Percentiles rank a stretch among this genome's conserved stretches.
phyloP scores from a whole-genome alignment of 805 yeast genomes.

The Cyberlindnera mrakii region DNA sequence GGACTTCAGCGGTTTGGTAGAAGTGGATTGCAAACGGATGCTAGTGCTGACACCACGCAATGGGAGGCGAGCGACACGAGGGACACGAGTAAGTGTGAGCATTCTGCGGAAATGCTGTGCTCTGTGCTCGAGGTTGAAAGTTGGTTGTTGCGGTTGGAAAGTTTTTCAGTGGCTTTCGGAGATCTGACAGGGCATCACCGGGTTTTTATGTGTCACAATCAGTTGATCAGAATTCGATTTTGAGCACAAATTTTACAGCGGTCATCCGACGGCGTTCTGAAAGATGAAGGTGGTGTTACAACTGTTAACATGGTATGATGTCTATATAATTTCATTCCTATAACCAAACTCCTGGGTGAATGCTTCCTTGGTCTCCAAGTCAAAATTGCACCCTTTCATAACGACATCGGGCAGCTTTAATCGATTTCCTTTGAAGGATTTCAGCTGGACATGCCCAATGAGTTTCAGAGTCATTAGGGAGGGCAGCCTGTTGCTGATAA shows the following conservation, averaged over 20 bases:
- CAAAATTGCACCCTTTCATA: conserved; percentile 8
- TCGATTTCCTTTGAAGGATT: conserved; percentile 6
- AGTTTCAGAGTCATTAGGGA: conserved; percentile 3
- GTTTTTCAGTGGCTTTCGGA: too few species aligned
- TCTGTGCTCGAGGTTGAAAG: too few species aligned
- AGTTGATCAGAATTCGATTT: too few species aligned
- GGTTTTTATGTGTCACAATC: too few species aligned
- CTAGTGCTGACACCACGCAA: not conserved
- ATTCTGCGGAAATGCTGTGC: too few species aligned
- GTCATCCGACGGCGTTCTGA: too few species aligned
- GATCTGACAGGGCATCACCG: too few species aligned
- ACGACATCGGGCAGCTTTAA: conserved; percentile 2
- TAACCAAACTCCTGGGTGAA: conserved; percentile 2
- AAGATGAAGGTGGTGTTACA: not conserved
- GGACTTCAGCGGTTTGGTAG: not conserved
- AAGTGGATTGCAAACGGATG: conserved; percentile 1
- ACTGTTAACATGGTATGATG: too few species aligned
- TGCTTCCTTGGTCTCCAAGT: conserved; percentile 3
- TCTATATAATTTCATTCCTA: too few species aligned
- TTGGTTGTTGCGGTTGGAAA: too few species aligned
- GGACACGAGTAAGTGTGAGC: not conserved
- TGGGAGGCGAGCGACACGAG: not conserved
- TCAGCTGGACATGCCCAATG: conserved; percentile 10
- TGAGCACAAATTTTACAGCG: too few species aligned
- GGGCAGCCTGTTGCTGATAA: conserved; percentile 6